Base-by-base conservation (phyloP, 805 yeast species). In the Candida berthetii region DNA sequence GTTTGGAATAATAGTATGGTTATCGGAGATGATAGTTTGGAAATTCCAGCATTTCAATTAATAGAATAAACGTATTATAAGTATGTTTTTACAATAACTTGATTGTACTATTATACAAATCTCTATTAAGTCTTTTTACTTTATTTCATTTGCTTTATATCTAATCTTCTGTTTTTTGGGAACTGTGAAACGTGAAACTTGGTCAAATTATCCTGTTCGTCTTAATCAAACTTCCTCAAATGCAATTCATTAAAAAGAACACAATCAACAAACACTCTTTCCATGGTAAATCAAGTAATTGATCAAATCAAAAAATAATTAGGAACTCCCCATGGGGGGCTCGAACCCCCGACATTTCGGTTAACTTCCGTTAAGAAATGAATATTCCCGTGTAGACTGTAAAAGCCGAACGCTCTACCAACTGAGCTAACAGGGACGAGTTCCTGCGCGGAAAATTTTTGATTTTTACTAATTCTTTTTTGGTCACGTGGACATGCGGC, bases 1-100 rank as follows among this genome's bases (percentile, higher is more conserved):
- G 69, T 68, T 17, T 72, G 75, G 71, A 74, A 74, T 39, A 45
- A 45, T 28, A 17, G 38, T 18, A 18, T 50, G 15, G 28, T 43
- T 4, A 20, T 44, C 22, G 51, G 48, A 8, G 42, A 41, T 17
- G 37, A 37, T 7, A 7, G 41, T 5, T 27, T 27, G 8, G 13
- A 31, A 42, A 36, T 37, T 33, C 18, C 43, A 3, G 27, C 14
- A 1, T 40, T 45, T 14, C 15, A 31, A 5, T 27, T 27, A 10
- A 27, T 27, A 27, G 29, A 27, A 27, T 27, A 27, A 27, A 27
- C n/a, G n/a, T n/a, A n/a, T n/a, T n/a, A n/a, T n/a, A n/a, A n/a
- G n/a, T n/a, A n/a, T n/a, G n/a, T n/a, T n/a, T n/a, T n/a, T n/a
- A n/a, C n/a, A n/a, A n/a, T n/a, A n/a, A n/a, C n/a, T n/a, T n/a